These are phyloP conservation scores for Protomyces gravidus DNA, from an alignment of 1,139 yeast genomes.

Conservation along the genomic window DNA sequence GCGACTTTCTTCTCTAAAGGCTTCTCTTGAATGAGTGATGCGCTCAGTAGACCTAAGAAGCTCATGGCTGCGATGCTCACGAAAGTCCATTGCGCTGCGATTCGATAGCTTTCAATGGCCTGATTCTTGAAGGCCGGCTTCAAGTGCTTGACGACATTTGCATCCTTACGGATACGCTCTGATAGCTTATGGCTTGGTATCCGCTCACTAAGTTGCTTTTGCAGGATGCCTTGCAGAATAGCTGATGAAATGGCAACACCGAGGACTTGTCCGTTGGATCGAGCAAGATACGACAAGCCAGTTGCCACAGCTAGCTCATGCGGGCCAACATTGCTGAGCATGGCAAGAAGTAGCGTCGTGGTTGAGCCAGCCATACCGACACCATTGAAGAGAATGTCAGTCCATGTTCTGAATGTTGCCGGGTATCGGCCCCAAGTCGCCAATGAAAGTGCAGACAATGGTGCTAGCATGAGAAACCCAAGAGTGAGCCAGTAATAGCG, in stretches of 20 bases:
- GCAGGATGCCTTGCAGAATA: slow-evolving; percentile 17
- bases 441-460: slow-evolving; percentile 14
- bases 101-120: slow-evolving; percentile 14
- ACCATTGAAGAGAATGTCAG: slow-evolving; percentile 33
- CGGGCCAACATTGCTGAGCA: slow-evolving; percentile 21
- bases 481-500: slow-evolving; percentile 43
- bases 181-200: slow-evolving; percentile 3
- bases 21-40: slow-evolving; percentile 12
- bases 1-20: background rate
- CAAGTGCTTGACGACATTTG: slow-evolving; percentile 12
- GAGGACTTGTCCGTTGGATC: slow-evolving; percentile 35
- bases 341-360: slow-evolving; percentile 27
- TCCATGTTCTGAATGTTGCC: slow-evolving; percentile 18
- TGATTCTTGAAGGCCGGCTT: background rate
- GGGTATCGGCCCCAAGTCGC: slow-evolving; percentile 17
- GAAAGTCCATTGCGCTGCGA: slow-evolving; percentile 13
- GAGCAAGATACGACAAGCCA: slow-evolving; percentile 34
- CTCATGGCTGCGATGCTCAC: slow-evolving; percentile 21
- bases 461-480: background rate
- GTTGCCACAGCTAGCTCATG: slow-evolving; percentile 35
- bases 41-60: slow-evolving; percentile 2
- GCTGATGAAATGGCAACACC: slow-evolving; percentile 32
- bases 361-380: slow-evolving; percentile 33
- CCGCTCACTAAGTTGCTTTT: slow-evolving; percentile 2
- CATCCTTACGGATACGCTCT: slow-evolving; percentile 10